These are phyloP conservation scores for Fagus crenata DNA, from an alignment of 306 rosid species.

Conservation along the genomic window DNA sequence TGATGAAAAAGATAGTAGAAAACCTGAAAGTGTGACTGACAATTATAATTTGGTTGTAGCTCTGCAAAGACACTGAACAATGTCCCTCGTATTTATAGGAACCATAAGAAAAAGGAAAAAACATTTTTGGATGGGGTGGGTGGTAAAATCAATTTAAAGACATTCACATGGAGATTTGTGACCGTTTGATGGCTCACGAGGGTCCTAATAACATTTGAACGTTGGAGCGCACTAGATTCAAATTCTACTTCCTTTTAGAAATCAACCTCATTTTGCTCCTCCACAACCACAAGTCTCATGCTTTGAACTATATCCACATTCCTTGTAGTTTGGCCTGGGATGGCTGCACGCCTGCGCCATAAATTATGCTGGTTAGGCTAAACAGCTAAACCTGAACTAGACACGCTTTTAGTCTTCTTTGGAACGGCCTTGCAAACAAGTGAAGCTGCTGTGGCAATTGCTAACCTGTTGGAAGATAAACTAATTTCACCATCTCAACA, in stretches of 20 bases:
- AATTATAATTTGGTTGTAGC: constrained; percentile 42
- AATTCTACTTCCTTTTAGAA: constrained; percentile 36
- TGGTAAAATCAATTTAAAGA: constrained; percentile 41
- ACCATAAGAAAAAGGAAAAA: constrained; percentile 10
- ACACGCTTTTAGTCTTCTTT: no score
- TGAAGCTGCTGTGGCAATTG: background rate
- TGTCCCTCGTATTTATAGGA: constrained; percentile 57
- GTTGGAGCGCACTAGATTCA: constrained; percentile 98
- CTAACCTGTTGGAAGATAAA: background rate
- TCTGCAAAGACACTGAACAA: constrained; percentile 31
- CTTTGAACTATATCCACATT: constrained; percentile 12
- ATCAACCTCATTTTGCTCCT: constrained; percentile 26
- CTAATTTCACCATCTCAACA: background rate
- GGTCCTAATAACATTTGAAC: constrained; percentile 56
- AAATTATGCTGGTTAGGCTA: no score
- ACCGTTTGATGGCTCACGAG: constrained; percentile 99
- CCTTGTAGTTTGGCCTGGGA: constrained; percentile 21
- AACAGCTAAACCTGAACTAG: no score
- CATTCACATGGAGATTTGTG: constrained; percentile 77
- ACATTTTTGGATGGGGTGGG: constrained; percentile 5
- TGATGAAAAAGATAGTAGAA: constrained; percentile 47
- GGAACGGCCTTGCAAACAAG: no score
- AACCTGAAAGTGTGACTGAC: constrained; percentile 35
- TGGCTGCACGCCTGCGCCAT: no score
- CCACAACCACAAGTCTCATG: constrained; percentile 47